A percentile compares a stretch with the other conserved stretches of the same genome.
phyloP scores from a whole-genome alignment of 2,329 filamentous ascomycete species.

The Daldinia sp. region DNA sequence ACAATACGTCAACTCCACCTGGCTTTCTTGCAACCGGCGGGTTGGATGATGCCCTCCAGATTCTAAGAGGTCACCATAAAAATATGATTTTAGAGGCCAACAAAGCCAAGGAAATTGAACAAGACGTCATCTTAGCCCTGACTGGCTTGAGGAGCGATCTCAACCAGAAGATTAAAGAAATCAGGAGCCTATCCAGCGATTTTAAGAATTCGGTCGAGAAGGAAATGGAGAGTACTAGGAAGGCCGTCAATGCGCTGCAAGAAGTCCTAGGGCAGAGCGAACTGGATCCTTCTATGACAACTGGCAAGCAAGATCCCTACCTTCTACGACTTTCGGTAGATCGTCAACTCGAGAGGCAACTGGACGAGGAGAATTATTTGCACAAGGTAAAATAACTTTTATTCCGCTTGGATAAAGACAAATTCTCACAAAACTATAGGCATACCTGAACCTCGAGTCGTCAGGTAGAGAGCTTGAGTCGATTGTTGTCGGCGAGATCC shows the following conservation, averaged over 20 bases:
- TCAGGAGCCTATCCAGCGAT: conserved; percentile 90
- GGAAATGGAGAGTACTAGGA: conserved; percentile 86
- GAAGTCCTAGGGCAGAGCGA: conserved; percentile 83
- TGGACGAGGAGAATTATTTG: conserved; percentile 97
- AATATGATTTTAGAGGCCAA: conserved; percentile 80
- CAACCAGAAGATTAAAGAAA: conserved; percentile 97
- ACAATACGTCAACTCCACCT: conserved; percentile 77
- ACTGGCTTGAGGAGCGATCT: conserved; percentile 87
- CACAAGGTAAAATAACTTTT: conserved; percentile 72
- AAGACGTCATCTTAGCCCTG: conserved; percentile 87
- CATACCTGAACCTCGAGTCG: conserved; percentile 91
- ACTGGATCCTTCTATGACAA: conserved; percentile 75
- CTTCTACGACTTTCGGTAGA: conserved; percentile 87
- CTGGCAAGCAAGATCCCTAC: conserved; percentile 91
- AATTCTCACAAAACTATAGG: conserved; percentile 59
- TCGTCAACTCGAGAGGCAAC: conserved; percentile 87
- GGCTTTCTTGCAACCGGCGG: conserved; percentile 82
- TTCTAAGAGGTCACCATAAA: conserved; percentile 84
- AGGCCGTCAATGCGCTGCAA: conserved; percentile 80
- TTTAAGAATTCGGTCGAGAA: conserved; percentile 98
- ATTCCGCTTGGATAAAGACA: background rate
- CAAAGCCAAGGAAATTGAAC: conserved; percentile 90
- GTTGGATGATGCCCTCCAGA: conserved; percentile 84
- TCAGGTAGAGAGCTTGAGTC: conserved; percentile 95
- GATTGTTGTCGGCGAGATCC: conserved; percentile 96